These are phyloP conservation scores for Eimeria necatrix DNA, from an alignment of 169 alveolate species.

Conservation along the genomic window DNA sequence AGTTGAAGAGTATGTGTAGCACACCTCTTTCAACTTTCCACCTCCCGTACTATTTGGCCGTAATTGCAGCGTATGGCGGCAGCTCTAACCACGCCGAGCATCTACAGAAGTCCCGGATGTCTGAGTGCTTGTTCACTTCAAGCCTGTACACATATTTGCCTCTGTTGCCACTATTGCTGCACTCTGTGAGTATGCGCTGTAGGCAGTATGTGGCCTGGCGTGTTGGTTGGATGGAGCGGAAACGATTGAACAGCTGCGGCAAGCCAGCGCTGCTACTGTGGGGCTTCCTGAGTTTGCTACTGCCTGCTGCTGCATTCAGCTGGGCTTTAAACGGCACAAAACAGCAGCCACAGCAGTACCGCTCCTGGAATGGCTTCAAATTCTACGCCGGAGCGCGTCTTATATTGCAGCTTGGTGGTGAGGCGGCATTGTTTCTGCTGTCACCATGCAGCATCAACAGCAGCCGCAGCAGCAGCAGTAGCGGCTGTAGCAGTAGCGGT, in stretches of 20 bases:
- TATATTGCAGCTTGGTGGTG: constrained; percentile 37
- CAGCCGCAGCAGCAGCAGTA: not conserved
- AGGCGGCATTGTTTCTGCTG: constrained; percentile 24
- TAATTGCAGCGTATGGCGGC: too few species aligned
- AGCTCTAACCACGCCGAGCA: too few species aligned
- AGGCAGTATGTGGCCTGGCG: constrained; percentile 62
- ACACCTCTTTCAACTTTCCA: too few species aligned
- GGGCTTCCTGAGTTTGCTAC: constrained; percentile 51
- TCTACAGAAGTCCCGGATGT: too few species aligned
- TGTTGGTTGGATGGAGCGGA: constrained; percentile 38
- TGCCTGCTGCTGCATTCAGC: constrained; percentile 62
- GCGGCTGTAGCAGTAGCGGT: not conserved
- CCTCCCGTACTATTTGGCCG: too few species aligned
- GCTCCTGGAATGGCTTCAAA: not conserved
- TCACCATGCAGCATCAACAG: constrained; percentile 9
- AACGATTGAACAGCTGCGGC: constrained; percentile 47
- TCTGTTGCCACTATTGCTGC: constrained; percentile 3
- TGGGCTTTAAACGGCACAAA: constrained; percentile 14
- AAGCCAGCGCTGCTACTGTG: constrained; percentile 63
- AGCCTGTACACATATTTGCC: too few species aligned
- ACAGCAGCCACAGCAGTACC: constrained; percentile 50
- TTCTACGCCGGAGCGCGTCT: constrained; percentile 9
- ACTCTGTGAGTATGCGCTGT: not conserved
- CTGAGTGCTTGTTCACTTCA: too few species aligned
- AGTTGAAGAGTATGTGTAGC: constrained; percentile 19